A percentile compares a stretch with the other conserved stretches of the same genome.
Conservation (phyloP, 257 asterid genomes). For the Eucommia ulmoides region DNA sequence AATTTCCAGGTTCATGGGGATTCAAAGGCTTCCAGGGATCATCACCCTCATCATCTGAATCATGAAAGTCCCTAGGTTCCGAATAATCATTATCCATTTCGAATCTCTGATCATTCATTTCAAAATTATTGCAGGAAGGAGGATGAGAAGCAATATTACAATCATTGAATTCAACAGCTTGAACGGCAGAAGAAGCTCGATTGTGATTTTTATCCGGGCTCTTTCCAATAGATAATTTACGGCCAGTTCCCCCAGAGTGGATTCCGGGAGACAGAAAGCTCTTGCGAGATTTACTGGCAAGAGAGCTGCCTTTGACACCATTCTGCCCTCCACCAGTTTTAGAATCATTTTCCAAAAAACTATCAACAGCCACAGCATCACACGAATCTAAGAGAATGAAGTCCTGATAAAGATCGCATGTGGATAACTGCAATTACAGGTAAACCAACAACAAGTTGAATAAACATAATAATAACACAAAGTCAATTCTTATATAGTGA, state of each 20-base stretch:
- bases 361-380: constrained; percentile 61
- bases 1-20: constrained; percentile 85
- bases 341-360: constrained; percentile 28
- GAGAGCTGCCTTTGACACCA: constrained; percentile 29
- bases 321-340: constrained; percentile 34
- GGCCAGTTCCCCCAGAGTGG: constrained; percentile 27
- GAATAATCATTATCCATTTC: constrained; percentile 33
- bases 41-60: constrained; percentile 28
- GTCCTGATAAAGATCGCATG: constrained; percentile 71
- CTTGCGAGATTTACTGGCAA: constrained; percentile 36
- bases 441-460: constrained; percentile 4
- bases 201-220: constrained; percentile 27
- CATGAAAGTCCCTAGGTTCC: constrained; percentile 33
- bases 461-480: constrained; percentile 4
- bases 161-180: constrained; percentile 28
- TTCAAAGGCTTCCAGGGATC: constrained; percentile 95
- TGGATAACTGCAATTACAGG: constrained; percentile 59
- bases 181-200: constrained; percentile 27
- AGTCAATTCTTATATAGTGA: constrained; percentile 2
- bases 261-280: constrained; percentile 51
- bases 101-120: constrained; percentile 22
- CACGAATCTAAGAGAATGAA: constrained; percentile 69
- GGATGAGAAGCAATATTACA: constrained; percentile 23
- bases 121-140: constrained; percentile 28
- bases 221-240: constrained; percentile 25